Conservation (phyloP, 2,329 filamentous ascomycete genomes). For the Chaetomium strumarium region DNA sequence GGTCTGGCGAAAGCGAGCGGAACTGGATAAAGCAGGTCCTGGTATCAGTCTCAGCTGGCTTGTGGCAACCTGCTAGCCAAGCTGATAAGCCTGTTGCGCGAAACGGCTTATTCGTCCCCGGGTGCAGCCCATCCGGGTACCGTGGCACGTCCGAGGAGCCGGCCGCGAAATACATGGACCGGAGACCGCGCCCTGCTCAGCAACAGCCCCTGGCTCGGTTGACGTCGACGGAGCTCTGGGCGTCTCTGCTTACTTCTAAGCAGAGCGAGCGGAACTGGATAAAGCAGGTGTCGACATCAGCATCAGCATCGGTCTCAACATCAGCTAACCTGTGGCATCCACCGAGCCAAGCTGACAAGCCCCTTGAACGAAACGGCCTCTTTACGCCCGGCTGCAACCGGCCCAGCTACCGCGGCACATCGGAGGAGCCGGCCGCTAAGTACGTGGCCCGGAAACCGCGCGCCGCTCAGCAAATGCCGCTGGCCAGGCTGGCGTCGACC, state of each 20-base stretch:
- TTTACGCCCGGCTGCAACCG: slow-evolving; percentile 24
- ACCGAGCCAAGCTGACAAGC: slow-evolving; percentile 1
- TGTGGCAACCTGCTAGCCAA: slow-evolving; percentile 20
- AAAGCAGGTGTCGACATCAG: too few relatives aligned
- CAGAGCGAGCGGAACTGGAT: slow-evolving; percentile 27
- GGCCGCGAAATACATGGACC: slow-evolving; percentile 29
- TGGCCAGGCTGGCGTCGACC: slow-evolving; percentile 26
- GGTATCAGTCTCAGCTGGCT: background rate
- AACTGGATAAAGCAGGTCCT: slow-evolving; percentile 28
- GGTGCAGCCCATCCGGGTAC: slow-evolving; percentile 21
- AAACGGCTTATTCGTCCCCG: slow-evolving; percentile 6
- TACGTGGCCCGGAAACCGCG: slow-evolving; percentile 28
- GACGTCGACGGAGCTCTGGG: slow-evolving; percentile 27
- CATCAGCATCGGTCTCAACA: too few relatives aligned
- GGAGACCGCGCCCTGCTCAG: slow-evolving; percentile 25
- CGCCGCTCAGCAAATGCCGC: slow-evolving; percentile 21
- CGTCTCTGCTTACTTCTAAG: background rate
- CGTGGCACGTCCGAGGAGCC: slow-evolving; percentile 29
- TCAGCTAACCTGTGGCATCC: slow-evolving; percentile 21
- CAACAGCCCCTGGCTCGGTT: slow-evolving; percentile 26
- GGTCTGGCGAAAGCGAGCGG: slow-evolving; percentile 6
- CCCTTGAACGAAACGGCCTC: slow-evolving; percentile 18
- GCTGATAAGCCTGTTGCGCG: background rate
- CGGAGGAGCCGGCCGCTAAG: slow-evolving; percentile 30
- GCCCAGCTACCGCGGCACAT: slow-evolving; percentile 27